phyloP scores from a whole-genome alignment of 495 filamentous ascomycete genomes.

The Niebla homalea region DNA sequence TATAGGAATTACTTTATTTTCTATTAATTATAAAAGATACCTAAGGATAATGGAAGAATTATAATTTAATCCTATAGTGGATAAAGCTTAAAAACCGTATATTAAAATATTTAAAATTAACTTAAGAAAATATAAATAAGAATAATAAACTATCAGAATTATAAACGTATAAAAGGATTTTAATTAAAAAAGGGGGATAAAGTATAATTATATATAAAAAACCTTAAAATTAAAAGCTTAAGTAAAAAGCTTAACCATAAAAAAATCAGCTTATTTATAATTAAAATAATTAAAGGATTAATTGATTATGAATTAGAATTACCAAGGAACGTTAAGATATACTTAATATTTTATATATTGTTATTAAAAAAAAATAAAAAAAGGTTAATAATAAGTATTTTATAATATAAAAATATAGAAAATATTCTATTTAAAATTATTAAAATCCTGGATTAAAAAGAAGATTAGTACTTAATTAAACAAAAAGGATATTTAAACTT shows the following conservation, averaged over 20 bases:
- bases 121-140: neutral
- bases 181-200: too few relatives aligned
- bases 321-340: neutral
- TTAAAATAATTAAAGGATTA: neutral
- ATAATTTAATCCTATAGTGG: neutral
- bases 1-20: neutral
- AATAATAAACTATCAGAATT: neutral
- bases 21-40: neutral
- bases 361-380: too few relatives aligned
- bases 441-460: too few relatives aligned
- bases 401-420: neutral
- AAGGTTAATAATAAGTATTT: too few relatives aligned
- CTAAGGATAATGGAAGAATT: neutral
- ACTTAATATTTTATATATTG: too few relatives aligned
- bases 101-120: neutral
- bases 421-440: neutral
- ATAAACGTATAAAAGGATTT: too few relatives aligned
- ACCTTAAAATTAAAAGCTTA: neutral
- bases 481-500: neutral
- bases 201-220: too few relatives aligned
- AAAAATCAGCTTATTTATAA: conserved; percentile 1
- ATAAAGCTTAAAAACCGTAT: neutral
- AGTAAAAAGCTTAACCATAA: neutral
- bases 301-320: too few relatives aligned
- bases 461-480: too few relatives aligned